phyloP scores from a whole-genome alignment of 2,329 filamentous ascomycete genomes.

The Diaporthe eres region DNA sequence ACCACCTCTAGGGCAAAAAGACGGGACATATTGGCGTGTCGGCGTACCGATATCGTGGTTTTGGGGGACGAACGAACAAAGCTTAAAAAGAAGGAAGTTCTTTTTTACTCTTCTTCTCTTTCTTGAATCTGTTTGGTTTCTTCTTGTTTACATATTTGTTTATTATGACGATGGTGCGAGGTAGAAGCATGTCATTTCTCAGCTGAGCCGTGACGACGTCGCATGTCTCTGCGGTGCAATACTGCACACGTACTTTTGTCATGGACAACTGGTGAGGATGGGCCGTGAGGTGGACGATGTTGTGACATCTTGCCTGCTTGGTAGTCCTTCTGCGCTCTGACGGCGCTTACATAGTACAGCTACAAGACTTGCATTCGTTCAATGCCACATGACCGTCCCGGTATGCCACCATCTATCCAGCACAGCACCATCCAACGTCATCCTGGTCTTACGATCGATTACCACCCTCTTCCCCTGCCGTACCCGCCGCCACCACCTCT shows the following conservation, averaged over 20 bases:
- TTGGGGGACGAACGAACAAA: constrained; percentile 36
- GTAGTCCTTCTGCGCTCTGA: neutral
- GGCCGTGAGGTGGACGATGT: neutral
- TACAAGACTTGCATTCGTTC: neutral
- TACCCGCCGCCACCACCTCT: constrained; percentile 44
- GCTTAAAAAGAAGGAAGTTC: constrained; percentile 28
- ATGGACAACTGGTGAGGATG: neutral
- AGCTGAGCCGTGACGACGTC: neutral
- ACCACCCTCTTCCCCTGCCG: constrained; percentile 44
- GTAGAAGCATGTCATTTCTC: constrained; percentile 16
- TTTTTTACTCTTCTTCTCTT: constrained; percentile 36
- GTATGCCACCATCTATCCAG: neutral
- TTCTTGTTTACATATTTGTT: constrained; percentile 23
- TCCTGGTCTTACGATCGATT: neutral
- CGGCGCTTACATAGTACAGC: neutral
- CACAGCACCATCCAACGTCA: neutral
- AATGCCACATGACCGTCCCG: neutral
- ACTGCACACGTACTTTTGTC: neutral
- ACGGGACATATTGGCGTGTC: constrained; percentile 35
- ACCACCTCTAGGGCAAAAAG: constrained; percentile 40
- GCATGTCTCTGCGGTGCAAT: neutral
- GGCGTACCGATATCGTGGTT: constrained; percentile 38
- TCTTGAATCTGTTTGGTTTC: constrained; percentile 36
- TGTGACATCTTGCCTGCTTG: neutral
- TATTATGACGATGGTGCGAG: constrained; percentile 6